These are phyloP conservation scores for Myochromella boudieri DNA, from an alignment of 768 basidiomycete species.

Conservation along the genomic window DNA sequence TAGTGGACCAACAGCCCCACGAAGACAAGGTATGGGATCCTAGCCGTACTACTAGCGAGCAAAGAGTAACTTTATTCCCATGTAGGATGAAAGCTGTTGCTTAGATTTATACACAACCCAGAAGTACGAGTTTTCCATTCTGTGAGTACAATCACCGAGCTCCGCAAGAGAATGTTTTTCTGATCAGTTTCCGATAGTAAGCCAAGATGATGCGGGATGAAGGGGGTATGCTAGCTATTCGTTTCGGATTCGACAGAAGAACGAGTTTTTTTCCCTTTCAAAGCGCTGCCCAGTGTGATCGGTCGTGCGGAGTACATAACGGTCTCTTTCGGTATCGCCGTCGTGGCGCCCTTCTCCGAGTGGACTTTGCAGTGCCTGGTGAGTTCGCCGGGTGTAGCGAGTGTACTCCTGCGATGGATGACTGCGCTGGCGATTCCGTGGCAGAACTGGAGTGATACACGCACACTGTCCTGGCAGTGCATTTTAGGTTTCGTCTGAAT, in stretches of 20 bases:
- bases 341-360: constrained; percentile 24
- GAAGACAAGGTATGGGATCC: no score
- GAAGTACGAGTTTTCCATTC: no score
- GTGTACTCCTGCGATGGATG: constrained; percentile 74
- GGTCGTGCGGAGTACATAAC: constrained; percentile 7
- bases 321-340: constrained; percentile 22
- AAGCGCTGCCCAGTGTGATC: background rate
- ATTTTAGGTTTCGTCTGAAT: background rate
- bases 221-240: no score
- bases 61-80: no score
- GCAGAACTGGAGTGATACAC: constrained; percentile 15
- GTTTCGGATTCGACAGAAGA: background rate
- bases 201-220: no score
- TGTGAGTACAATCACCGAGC: no score
- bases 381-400: constrained; percentile 15
- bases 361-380: constrained; percentile 11
- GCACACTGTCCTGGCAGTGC: constrained; percentile 12
- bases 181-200: no score
- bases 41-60: no score
- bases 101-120: no score
- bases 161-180: no score
- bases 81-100: no score
- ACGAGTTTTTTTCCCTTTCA: background rate
- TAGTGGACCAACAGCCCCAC: no score
- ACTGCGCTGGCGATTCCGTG: constrained; percentile 62